Conservation (phyloP, 768 basidiomycete species). For the Mycena pura region DNA sequence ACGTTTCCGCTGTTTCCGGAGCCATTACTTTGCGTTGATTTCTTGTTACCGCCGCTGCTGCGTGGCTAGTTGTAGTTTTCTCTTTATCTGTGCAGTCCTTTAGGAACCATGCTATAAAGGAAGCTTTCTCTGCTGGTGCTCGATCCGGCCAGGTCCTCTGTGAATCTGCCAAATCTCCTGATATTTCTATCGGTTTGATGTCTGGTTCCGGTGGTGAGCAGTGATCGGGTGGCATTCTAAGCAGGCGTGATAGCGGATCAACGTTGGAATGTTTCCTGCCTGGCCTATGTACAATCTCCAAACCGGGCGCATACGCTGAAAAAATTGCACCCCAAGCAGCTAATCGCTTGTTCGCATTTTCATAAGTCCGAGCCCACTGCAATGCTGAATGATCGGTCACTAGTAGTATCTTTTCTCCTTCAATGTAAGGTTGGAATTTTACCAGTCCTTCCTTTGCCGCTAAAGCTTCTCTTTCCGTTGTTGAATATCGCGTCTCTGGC, state of each 20-base stretch:
- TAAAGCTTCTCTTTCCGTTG: constrained; percentile 37
- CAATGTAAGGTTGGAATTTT: constrained; percentile 36
- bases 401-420: constrained; percentile 33
- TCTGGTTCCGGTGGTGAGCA: not conserved
- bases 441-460: constrained; percentile 35
- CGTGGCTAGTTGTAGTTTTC: too few species aligned
- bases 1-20: not conserved
- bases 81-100: not conserved
- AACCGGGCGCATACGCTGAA: not conserved
- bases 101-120: not conserved
- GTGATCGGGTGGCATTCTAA: not conserved
- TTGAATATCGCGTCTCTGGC: constrained; percentile 33
- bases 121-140: not conserved
- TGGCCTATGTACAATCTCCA: constrained; percentile 6
- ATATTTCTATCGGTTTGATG: not conserved
- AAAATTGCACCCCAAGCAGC: constrained; percentile 35
- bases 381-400: constrained; percentile 17
- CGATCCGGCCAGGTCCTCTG: not conserved
- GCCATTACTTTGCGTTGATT: not conserved
- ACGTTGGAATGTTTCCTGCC: constrained; percentile 9
- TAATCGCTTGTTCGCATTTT: constrained; percentile 22
- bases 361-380: constrained; percentile 13
- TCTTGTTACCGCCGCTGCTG: not conserved
- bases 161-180: not conserved
- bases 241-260: not conserved